phyloP scores from a whole-genome alignment of 2,329 filamentous ascomycete genomes.

The Beauveria pseudobassiana region DNA sequence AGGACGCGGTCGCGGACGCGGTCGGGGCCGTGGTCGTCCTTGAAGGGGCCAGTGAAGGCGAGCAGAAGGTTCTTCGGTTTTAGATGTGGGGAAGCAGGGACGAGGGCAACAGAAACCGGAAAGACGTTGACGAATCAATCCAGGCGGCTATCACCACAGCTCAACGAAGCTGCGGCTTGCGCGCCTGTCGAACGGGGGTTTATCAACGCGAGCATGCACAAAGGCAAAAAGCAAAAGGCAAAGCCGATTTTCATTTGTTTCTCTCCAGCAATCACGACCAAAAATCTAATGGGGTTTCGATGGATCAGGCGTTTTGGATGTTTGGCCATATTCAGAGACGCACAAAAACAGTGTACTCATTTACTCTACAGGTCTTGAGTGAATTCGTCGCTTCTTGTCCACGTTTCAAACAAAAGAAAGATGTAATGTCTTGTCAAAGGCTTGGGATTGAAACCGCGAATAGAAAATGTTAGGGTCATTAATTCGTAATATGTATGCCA shows the following conservation, averaged over 20 bases:
- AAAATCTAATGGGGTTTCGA: constrained; percentile 1
- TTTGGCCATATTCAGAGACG: constrained; percentile 10
- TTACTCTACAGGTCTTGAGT: not conserved
- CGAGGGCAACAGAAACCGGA: not conserved
- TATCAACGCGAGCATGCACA: not conserved
- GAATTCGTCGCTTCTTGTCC: not conserved
- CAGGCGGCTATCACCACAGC: not conserved
- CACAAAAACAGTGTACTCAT: constrained; percentile 1
- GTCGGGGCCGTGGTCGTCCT: constrained; percentile 31
- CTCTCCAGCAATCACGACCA: constrained; percentile 1
- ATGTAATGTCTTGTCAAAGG: not conserved
- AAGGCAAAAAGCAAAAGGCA: not conserved
- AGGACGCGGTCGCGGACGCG: constrained; percentile 42
- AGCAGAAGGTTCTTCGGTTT: not conserved
- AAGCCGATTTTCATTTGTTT: not conserved
- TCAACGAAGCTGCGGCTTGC: not conserved
- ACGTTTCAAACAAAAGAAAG: not conserved
- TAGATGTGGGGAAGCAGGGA: too few relatives aligned
- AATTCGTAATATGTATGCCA: constrained; percentile 3
- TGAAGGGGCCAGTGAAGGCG: not conserved
- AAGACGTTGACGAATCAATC: not conserved
- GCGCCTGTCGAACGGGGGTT: not conserved
- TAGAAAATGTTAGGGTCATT: not conserved
- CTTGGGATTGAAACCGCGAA: not conserved
- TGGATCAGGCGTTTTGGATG: constrained; percentile 11